Evolutionary conservation across 306 rosid genomes (phyloP).

Genomic region (Carpinus fangiana): DNA sequence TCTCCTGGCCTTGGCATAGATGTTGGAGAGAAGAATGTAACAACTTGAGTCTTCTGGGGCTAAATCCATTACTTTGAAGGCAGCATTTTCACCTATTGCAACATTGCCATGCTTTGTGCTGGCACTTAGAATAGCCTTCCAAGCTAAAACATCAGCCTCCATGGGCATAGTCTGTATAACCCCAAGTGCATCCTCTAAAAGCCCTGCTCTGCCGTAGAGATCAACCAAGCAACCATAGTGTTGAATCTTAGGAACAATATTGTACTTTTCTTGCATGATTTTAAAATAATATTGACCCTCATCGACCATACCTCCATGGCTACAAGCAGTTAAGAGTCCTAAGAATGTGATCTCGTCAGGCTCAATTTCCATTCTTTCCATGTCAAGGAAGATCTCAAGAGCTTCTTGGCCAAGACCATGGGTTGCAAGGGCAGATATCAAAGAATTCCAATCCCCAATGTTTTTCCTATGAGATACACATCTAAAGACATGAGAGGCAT

Average conservation of each 20-base stretch:
- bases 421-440: constrained; percentile 48
- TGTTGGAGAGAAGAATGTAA: constrained; percentile 56
- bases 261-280: constrained; percentile 53
- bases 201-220: constrained; percentile 47
- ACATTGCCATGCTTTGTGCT: constrained; percentile 42
- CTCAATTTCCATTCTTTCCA: constrained; percentile 38
- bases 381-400: constrained; percentile 37
- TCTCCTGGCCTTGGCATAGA: constrained; percentile 40
- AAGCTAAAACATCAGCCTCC: constrained; percentile 51
- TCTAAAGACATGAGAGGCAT: constrained; percentile 45
- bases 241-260: constrained; percentile 46
- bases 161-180: constrained; percentile 42
- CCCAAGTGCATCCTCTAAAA: constrained; percentile 40
- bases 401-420: constrained; percentile 57
- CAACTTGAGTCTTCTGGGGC: constrained; percentile 56
- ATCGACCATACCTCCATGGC: constrained; percentile 49
- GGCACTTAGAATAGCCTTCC: constrained; percentile 53
- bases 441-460: constrained; percentile 51
- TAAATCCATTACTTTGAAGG: constrained; percentile 40
- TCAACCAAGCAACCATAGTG: constrained; percentile 57
- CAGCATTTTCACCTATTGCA: constrained; percentile 36
- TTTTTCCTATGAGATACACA: constrained; percentile 36
- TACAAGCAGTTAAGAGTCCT: constrained; percentile 56
- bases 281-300: constrained; percentile 50
- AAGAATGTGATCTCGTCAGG: constrained; percentile 56